A percentile compares a stretch with the other conserved stretches of the same genome.
Conservation (phyloP, 495 filamentous ascomycete species). For the Lasiosphaeria ovina region DNA sequence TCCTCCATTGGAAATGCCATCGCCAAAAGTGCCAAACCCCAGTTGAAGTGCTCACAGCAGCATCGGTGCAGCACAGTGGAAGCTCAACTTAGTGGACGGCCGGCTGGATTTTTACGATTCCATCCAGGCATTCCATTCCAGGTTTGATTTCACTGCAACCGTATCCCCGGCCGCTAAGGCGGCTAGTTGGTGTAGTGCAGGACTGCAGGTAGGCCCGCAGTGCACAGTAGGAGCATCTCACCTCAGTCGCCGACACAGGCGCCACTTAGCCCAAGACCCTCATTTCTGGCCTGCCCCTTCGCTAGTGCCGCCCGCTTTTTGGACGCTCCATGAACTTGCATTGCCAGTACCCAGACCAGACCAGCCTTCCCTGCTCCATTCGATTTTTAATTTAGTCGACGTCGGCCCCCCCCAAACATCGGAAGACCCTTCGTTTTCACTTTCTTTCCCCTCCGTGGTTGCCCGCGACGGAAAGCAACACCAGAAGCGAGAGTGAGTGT, state of each 20-base stretch:
- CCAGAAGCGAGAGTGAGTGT: conserved; percentile 7
- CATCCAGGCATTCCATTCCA: not conserved
- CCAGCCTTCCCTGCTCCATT: not conserved
- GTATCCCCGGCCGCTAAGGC: too few relatives aligned
- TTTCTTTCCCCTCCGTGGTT: conserved; percentile 13
- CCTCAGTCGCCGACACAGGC: not conserved
- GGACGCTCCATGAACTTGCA: not conserved
- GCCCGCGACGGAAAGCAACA: conserved; percentile 18
- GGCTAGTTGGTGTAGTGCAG: too few relatives aligned
- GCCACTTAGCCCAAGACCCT: not conserved
- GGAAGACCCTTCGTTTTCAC: conserved; percentile 15
- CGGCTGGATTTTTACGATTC: not conserved
- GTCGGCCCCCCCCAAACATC: conserved; percentile 14
- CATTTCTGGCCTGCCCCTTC: not conserved
- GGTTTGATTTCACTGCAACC: not conserved
- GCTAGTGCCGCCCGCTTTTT: too few relatives aligned
- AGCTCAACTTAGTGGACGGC: not conserved
- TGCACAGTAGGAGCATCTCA: not conserved
- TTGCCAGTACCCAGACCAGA: not conserved
- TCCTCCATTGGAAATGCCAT: not conserved
- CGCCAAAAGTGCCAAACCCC: not conserved
- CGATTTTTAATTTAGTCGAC: conserved; percentile 3
- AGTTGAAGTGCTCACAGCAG: not conserved
- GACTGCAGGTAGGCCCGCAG: not conserved
- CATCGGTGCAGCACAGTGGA: not conserved